phyloP scores from a whole-genome alignment of 202 grass and related monocot genomes.

The Brachypodium distachyon region DNA sequence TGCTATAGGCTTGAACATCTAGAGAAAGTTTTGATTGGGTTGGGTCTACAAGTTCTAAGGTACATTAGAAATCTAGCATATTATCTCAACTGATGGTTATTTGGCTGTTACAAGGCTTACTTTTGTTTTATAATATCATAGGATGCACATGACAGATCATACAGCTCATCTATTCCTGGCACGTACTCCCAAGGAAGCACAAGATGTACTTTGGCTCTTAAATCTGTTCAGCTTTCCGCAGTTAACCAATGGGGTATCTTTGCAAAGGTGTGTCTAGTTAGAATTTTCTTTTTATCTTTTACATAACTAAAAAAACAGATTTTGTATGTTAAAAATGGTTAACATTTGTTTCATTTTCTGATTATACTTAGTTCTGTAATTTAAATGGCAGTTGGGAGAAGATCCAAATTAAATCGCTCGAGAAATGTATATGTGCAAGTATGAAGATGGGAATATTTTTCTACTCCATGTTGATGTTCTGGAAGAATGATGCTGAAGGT shows the following conservation, averaged over 20 bases:
- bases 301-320: background rate
- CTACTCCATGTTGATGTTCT: constrained; percentile 76
- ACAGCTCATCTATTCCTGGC: constrained; percentile 69
- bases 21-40: constrained; percentile 56
- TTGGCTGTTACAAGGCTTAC: constrained; percentile 17
- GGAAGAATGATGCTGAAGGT: constrained; percentile 68
- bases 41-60: constrained; percentile 84
- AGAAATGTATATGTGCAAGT: constrained; percentile 53
- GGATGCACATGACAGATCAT: constrained; percentile 58
- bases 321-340: background rate
- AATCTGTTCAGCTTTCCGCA: constrained; percentile 29
- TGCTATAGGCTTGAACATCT: constrained; percentile 65
- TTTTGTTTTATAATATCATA: constrained; percentile 27
- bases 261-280: constrained; percentile 62
- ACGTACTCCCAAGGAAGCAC: constrained; percentile 50
- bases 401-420: constrained; percentile 78
- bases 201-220: constrained; percentile 68
- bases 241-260: constrained; percentile 30
- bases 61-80: constrained; percentile 24
- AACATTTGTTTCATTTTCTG: constrained; percentile 13
- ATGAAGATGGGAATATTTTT: constrained; percentile 65
- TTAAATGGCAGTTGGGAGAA: constrained; percentile 98
- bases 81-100: background rate
- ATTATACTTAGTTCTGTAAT: constrained; percentile 36
- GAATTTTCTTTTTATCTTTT: constrained; percentile 9